phyloP scores from a whole-genome alignment of 257 asterid genomes.

The Pogostemon cablin region DNA sequence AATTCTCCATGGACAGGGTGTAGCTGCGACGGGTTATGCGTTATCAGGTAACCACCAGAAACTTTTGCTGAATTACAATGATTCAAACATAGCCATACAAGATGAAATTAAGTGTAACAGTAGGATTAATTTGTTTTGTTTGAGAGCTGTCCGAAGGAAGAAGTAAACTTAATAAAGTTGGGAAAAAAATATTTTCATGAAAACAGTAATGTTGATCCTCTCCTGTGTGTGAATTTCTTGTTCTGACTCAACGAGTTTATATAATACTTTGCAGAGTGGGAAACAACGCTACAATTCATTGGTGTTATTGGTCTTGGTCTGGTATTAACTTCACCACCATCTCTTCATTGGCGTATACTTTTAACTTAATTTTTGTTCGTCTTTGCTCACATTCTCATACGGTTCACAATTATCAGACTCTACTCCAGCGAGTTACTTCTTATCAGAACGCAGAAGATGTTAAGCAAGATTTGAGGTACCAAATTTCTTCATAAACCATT shows the following conservation, averaged over 20 bases:
- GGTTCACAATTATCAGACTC: conserved; percentile 51
- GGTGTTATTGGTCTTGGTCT: conserved; percentile 68
- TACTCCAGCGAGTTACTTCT: conserved; percentile 61
- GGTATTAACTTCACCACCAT: conserved; percentile 43
- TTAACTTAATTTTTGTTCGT: background rate
- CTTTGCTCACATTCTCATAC: conserved; percentile 4
- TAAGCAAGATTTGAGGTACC: conserved; percentile 73
- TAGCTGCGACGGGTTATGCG: conserved; percentile 55
- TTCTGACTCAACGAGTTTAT: conserved; percentile 26
- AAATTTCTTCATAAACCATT: background rate
- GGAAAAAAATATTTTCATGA: no score
- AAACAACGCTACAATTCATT: conserved; percentile 65
- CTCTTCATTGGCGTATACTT: background rate
- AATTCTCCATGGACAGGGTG: conserved; percentile 49
- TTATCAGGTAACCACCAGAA: conserved; percentile 47
- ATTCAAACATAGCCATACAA: background rate
- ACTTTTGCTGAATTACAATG: background rate
- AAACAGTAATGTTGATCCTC: background rate
- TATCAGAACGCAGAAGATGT: conserved; percentile 72
- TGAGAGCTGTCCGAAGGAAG: no score
- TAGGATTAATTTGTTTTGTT: no score
- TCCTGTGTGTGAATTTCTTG: background rate
- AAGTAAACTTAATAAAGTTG: no score
- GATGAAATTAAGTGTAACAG: background rate
- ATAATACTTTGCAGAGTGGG: conserved; percentile 74